phyloP scores from a whole-genome alignment of 2,329 filamentous ascomycete genomes.

The Alternaria arbusti region DNA sequence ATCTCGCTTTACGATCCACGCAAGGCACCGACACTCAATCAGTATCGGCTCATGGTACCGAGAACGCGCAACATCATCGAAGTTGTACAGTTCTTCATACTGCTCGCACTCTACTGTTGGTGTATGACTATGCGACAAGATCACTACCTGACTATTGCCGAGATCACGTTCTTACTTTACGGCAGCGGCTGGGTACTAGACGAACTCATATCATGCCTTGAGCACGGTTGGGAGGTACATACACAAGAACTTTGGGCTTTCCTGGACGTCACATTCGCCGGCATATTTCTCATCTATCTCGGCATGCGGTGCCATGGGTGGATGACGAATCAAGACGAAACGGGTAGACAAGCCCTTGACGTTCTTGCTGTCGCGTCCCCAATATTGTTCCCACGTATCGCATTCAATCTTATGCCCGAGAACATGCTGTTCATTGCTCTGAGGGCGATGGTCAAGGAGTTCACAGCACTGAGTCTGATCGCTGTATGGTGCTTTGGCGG shows the following conservation, averaged over 20 bases:
- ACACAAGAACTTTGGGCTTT: conserved; percentile 91
- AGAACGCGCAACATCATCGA: conserved; percentile 79
- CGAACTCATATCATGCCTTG: conserved; percentile 76
- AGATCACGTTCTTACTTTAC: conserved; percentile 74
- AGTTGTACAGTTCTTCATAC: conserved; percentile 72
- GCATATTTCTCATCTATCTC: conserved; percentile 74
- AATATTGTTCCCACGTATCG: conserved; percentile 76
- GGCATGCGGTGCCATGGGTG: conserved; percentile 71
- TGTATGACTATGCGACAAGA: conserved; percentile 74
- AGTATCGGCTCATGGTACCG: conserved; percentile 84
- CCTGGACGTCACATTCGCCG: conserved; percentile 78
- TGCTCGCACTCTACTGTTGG: conserved; percentile 72
- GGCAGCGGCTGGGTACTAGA: conserved; percentile 80
- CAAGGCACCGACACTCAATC: conserved; percentile 77
- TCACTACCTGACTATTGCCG: conserved; percentile 62
- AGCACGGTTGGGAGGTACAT: conserved; percentile 80
- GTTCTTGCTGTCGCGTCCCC: conserved; percentile 81
- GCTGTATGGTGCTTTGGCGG: conserved; percentile 85
- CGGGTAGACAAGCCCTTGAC: conserved; percentile 73
- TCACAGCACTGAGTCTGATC: conserved; percentile 76
- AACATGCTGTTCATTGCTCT: conserved; percentile 84
- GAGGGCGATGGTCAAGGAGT: conserved; percentile 84
- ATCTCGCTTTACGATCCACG: conserved; percentile 82
- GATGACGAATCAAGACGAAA: conserved; percentile 55
- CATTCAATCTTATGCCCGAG: conserved; percentile 82